Percentiles rank a stretch among this genome's conserved stretches.
Conservation (phyloP, 805 yeast genomes). For the Cyberlindnera mrakii region DNA sequence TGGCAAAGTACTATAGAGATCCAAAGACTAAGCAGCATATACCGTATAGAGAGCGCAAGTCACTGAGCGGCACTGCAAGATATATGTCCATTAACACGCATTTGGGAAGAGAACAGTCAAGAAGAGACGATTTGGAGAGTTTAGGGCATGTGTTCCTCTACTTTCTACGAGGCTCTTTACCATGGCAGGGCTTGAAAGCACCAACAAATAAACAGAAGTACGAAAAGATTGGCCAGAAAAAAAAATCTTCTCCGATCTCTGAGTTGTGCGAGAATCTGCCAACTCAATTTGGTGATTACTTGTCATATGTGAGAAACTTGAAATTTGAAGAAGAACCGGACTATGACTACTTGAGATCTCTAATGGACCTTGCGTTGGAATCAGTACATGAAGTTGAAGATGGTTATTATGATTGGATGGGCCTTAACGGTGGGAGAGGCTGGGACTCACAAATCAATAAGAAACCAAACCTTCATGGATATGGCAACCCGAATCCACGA, state of each 20-base stretch:
- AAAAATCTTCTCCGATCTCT: constrained; percentile 79
- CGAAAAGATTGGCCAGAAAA: constrained; percentile 95
- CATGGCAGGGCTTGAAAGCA: constrained; percentile 99
- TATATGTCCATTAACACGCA: constrained; percentile 98
- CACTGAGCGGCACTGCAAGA: constrained; percentile 96
- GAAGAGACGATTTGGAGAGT: constrained; percentile 95
- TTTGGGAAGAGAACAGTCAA: constrained; percentile 92
- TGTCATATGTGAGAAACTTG: constrained; percentile 81
- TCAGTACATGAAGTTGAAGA: constrained; percentile 69
- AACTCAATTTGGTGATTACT: constrained; percentile 85
- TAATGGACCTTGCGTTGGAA: constrained; percentile 73
- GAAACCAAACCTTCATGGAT: constrained; percentile 92
- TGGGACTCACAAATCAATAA: constrained; percentile 89
- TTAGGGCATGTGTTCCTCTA: constrained; percentile 96
- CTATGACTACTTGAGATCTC: constrained; percentile 75
- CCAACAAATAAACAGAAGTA: constrained; percentile 97
- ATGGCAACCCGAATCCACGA: constrained; percentile 86
- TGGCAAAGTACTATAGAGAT: constrained; percentile 97
- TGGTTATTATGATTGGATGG: constrained; percentile 98
- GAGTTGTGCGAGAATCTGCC: constrained; percentile 75
- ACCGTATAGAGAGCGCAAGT: constrained; percentile 94
- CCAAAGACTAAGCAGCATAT: constrained; percentile 94
- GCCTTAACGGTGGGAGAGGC: constrained; percentile 88
- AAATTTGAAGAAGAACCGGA: constrained; percentile 94
- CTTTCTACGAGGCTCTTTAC: constrained; percentile 87